Evolutionary conservation across 1,139 yeast genomes (phyloP).

Genomic region (Candida albicans): DNA sequence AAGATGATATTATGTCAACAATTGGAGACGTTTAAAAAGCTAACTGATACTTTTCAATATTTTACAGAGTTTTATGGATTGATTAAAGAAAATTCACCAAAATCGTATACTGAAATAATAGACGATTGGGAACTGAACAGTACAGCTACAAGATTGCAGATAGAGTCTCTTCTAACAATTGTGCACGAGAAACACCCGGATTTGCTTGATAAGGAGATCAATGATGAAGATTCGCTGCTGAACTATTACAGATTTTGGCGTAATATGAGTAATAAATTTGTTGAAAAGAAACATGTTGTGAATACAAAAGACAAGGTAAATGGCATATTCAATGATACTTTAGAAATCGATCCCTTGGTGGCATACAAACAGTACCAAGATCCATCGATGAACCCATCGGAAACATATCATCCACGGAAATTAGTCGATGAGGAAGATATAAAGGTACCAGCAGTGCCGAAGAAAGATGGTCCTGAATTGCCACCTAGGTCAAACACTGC

Average conservation of each 20-base stretch:
- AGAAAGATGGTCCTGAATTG: conserved; percentile 22
- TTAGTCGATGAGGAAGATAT: conserved; percentile 23
- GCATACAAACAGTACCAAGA: conserved; percentile 33
- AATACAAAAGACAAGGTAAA: conserved; percentile 29
- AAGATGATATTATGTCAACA: conserved; percentile 36
- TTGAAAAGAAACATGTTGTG: conserved; percentile 26
- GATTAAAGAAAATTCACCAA: conserved; percentile 12
- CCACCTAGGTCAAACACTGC: conserved; percentile 33
- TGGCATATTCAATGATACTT: conserved; percentile 35
- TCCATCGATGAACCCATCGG: conserved; percentile 26
- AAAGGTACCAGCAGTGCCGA: conserved; percentile 14
- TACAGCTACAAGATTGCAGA: conserved; percentile 33
- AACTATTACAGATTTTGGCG: conserved; percentile 28
- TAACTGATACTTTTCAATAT: conserved; percentile 29
- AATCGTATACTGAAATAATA: conserved; percentile 24
- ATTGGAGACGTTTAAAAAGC: conserved; percentile 27
- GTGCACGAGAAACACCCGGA: conserved; percentile 35
- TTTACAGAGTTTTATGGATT: conserved; percentile 44
- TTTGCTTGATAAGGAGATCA: conserved; percentile 30
- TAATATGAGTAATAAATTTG: conserved; percentile 23
- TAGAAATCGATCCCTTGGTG: conserved; percentile 36
- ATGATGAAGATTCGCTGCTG: conserved; percentile 29
- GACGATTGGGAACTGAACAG: conserved; percentile 36
- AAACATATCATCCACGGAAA: conserved; percentile 33
- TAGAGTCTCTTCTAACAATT: conserved; percentile 37